Evolutionary conservation across 108 stramenopile genomes (phyloP).

Genomic region (Cyclostephanos tholiformis): DNA sequence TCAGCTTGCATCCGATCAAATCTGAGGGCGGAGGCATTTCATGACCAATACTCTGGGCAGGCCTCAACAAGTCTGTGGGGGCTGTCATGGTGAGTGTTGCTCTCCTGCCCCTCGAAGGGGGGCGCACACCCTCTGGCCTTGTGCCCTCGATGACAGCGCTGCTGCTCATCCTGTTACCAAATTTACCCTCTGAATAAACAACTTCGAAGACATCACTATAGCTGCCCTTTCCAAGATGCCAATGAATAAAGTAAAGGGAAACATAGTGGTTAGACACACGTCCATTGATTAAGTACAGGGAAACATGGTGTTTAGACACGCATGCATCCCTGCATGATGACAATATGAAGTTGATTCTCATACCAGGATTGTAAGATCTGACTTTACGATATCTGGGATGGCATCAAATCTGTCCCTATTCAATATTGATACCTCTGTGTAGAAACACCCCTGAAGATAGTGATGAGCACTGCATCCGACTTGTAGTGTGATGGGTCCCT

Average conservation of each 20-base stretch:
- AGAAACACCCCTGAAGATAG: background rate
- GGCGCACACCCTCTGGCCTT: too few relatives aligned
- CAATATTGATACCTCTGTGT: background rate
- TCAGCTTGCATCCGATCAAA: constrained; percentile 4
- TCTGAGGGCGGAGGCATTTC: constrained; percentile 27
- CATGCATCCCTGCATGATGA: too few relatives aligned
- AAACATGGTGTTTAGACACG: too few relatives aligned
- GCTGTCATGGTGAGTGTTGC: too few relatives aligned
- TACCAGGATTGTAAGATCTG: constrained; percentile 3
- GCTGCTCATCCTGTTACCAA: too few relatives aligned
- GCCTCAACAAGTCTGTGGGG: constrained; percentile 4
- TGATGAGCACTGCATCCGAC: too few relatives aligned
- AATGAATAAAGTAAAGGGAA: background rate
- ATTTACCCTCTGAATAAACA: background rate
- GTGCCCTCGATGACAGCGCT: too few relatives aligned
- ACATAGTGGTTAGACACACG: too few relatives aligned
- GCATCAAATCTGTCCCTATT: background rate
- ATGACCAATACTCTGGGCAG: background rate
- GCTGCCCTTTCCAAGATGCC: constrained; percentile 34
- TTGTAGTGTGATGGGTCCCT: too few relatives aligned
- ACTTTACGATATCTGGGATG: constrained; percentile 16
- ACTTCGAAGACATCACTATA: constrained; percentile 41
- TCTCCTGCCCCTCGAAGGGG: too few relatives aligned
- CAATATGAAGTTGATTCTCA: too few relatives aligned
- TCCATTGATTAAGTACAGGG: too few relatives aligned